Evolutionary conservation across 1,284 basidiomycete species (phyloP).

Genomic region (Sanghuangporus weigelae): DNA sequence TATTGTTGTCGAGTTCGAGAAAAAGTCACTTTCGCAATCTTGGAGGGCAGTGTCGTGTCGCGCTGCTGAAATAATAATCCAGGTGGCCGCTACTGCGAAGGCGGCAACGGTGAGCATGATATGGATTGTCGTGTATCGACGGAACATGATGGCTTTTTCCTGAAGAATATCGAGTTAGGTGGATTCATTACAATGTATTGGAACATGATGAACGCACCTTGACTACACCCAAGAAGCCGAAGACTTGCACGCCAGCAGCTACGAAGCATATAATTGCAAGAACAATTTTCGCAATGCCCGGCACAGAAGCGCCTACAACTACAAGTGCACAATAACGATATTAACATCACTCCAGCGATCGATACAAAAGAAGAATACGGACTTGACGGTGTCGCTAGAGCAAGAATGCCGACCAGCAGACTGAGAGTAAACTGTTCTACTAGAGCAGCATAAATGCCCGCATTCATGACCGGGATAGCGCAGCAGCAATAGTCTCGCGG

Average conservation of each 20-base stretch:
- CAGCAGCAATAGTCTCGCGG: slow-evolving; percentile 75
- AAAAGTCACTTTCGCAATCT: slow-evolving; percentile 63
- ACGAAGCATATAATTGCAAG: slow-evolving; percentile 73
- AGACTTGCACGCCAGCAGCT: slow-evolving; percentile 63
- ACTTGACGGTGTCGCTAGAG: slow-evolving; percentile 78
- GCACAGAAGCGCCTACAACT: slow-evolving; percentile 85
- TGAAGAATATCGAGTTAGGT: slow-evolving; percentile 27
- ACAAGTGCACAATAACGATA: slow-evolving; percentile 13
- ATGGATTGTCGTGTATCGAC: slow-evolving; percentile 72
- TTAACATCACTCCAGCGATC: slow-evolving; percentile 8
- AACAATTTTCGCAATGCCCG: slow-evolving; percentile 67
- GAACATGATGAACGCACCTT: slow-evolving; percentile 41
- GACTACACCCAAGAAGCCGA: slow-evolving; percentile 81
- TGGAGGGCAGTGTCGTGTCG: slow-evolving; percentile 66
- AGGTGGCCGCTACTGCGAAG: slow-evolving; percentile 73
- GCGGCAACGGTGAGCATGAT: slow-evolving; percentile 48
- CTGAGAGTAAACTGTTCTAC: slow-evolving; percentile 69
- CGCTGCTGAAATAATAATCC: slow-evolving; percentile 74
- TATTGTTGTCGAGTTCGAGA: slow-evolving; percentile 30
- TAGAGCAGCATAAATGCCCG: slow-evolving; percentile 80
- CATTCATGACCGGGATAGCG: slow-evolving; percentile 82
- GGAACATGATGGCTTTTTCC: slow-evolving; percentile 76
- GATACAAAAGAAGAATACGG: slow-evolving; percentile 26
- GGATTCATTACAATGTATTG: background rate
- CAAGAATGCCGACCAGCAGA: slow-evolving; percentile 69